Evolutionary conservation across 352 stramenopile species (phyloP).

Genomic region (Phytophthora lateralis): DNA sequence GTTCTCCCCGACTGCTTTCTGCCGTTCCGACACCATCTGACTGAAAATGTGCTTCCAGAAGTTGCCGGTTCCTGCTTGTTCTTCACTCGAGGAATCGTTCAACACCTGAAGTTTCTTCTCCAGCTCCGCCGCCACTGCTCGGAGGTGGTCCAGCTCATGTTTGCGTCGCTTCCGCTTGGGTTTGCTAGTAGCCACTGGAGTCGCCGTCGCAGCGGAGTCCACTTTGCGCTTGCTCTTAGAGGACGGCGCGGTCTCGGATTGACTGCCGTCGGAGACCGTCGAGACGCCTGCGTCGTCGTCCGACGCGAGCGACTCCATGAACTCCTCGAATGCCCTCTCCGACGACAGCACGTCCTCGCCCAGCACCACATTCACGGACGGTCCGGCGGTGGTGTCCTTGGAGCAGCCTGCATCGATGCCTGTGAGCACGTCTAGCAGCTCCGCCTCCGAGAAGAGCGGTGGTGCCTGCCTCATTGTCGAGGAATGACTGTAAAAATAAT

Average conservation of each 20-base stretch:
- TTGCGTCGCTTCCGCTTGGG: constrained; percentile 58
- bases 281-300: constrained; percentile 16
- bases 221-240: constrained; percentile 7
- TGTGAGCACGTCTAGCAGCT: constrained; percentile 56
- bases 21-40: constrained; percentile 48
- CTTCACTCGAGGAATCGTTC: constrained; percentile 28
- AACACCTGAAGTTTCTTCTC: constrained; percentile 52
- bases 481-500: constrained; percentile 13
- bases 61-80: constrained; percentile 32
- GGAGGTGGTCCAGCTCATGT: constrained; percentile 61
- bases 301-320: constrained; percentile 34
- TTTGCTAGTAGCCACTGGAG: constrained; percentile 13
- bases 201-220: background rate
- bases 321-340: constrained; percentile 30
- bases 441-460: constrained; percentile 47
- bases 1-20: constrained; percentile 52
- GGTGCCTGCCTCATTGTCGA: background rate
- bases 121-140: constrained; percentile 41
- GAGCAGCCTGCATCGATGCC: constrained; percentile 26
- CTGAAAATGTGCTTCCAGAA: constrained; percentile 59
- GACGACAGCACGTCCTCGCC: constrained; percentile 25
- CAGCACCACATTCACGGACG: constrained; percentile 23
- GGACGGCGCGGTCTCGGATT: constrained; percentile 7
- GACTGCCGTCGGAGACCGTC: constrained; percentile 4
- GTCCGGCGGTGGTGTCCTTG: background rate